A percentile compares a stretch with the other conserved stretches of the same genome.
phyloP scores from a whole-genome alignment of 345 rosid species.

The Hevea brasiliensis region DNA sequence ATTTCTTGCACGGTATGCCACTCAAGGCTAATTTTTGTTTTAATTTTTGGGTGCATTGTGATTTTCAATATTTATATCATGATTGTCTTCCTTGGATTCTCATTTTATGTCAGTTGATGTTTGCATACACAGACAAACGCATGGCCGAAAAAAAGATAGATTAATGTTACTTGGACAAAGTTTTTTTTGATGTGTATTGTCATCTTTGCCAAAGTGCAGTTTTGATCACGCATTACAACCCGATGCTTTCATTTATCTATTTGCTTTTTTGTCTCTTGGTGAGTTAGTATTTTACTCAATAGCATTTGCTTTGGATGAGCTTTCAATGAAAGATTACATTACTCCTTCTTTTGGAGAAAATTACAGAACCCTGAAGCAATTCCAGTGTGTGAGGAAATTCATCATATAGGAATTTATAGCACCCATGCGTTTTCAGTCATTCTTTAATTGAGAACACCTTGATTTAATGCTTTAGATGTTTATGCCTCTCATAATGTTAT shows the following conservation, averaged over 20 bases:
- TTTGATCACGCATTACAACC: not conserved
- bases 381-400: not conserved
- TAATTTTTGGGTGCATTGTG: not conserved
- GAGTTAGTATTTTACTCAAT: not conserved
- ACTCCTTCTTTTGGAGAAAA: too few relatives aligned
- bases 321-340: not conserved
- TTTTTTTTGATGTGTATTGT: not conserved
- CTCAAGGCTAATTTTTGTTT: not conserved
- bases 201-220: not conserved
- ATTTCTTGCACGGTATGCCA: constrained; percentile 78
- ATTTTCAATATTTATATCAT: not conserved
- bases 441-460: not conserved
- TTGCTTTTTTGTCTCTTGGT: not conserved
- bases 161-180: not conserved
- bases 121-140: not conserved
- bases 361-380: not conserved
- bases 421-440: not conserved
- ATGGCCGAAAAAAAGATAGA: too few relatives aligned
- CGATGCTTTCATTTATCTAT: not conserved
- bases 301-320: not conserved
- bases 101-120: not conserved
- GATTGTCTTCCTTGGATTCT: not conserved
- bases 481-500: not conserved
- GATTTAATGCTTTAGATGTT: not conserved
- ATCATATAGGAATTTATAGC: not conserved